Percentiles rank a stretch among this genome's conserved stretches.
phyloP scores from a whole-genome alignment of 1,284 basidiomycete genomes.

The Agroathelia rolfsii region DNA sequence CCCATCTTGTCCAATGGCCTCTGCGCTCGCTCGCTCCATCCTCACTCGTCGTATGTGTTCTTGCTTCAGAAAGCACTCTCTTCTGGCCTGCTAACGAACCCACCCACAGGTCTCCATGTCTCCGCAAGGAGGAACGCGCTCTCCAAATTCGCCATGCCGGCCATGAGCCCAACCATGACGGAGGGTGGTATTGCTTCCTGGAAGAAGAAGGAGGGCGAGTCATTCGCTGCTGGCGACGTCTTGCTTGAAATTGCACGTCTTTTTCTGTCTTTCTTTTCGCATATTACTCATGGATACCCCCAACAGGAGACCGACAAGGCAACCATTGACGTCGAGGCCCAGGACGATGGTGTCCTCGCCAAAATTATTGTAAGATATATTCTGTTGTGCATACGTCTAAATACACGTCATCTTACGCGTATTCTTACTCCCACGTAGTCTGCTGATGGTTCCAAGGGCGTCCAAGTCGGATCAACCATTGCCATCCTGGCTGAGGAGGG shows the following conservation, averaged over 20 bases:
- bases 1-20: conserved; percentile 37
- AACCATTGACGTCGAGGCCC: conserved; percentile 97
- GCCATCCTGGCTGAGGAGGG: conserved; percentile 90
- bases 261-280: conserved; percentile 10
- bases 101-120: conserved; percentile 65
- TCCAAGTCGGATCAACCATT: conserved; percentile 80
- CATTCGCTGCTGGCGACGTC: conserved; percentile 86
- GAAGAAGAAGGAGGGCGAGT: conserved; percentile 95
- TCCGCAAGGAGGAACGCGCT: conserved; percentile 74
- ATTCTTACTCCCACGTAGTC: conserved; percentile 34
- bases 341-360: conserved; percentile 91
- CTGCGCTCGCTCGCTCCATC: conserved; percentile 54
- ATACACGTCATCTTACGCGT: conserved; percentile 5
- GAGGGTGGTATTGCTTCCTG: conserved; percentile 96
- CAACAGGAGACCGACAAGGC: conserved; percentile 97
- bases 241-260: conserved; percentile 81
- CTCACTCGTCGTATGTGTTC: conserved; percentile 51
- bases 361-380: conserved; percentile 68
- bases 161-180: conserved; percentile 99
- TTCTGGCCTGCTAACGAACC: conserved; percentile 7
- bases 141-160: conserved; percentile 92
- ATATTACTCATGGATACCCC: conserved; percentile 10
- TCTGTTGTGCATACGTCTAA: not conserved
- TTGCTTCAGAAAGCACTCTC: conserved; percentile 2
- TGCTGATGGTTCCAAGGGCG: conserved; percentile 77